A percentile compares a stretch with the other conserved stretches of the same genome.
phyloP scores from a whole-genome alignment of 78 protist genomes.

The Speleostelium caveatum region DNA sequence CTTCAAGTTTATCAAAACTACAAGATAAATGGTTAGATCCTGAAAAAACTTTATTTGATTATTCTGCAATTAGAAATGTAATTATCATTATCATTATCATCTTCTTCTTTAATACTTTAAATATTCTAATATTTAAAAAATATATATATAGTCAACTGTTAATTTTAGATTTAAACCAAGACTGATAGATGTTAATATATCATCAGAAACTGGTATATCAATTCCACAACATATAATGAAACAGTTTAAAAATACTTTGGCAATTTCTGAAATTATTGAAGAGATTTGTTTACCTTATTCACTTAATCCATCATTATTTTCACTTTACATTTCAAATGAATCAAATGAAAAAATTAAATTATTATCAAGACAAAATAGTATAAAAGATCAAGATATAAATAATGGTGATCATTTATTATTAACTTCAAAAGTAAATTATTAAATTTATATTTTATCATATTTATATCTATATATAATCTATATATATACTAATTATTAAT shows the following conservation, averaged over 20 bases:
- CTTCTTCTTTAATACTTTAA: no score
- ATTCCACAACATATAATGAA: neutral
- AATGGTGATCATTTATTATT: slow-evolving; percentile 3
- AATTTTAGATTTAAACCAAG: slow-evolving; percentile 45
- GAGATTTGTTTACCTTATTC: neutral
- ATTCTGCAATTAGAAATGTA: neutral
- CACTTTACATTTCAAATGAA: slow-evolving; percentile 8
- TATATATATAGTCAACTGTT: neutral
- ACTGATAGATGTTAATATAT: neutral
- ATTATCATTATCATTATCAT: no score
- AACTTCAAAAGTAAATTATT: slow-evolving; percentile 29
- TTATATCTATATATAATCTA: no score
- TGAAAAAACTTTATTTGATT: slow-evolving; percentile 3
- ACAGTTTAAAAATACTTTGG: neutral
- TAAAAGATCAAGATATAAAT: slow-evolving; percentile 10
- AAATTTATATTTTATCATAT: no score
- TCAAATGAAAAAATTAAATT: slow-evolving; percentile 13
- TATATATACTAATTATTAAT: no score
- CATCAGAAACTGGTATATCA: slow-evolving; percentile 18
- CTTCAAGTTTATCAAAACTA: neutral
- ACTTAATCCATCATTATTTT: neutral
- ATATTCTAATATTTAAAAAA: no score
- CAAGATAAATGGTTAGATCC: slow-evolving; percentile 20
- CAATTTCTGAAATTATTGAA: slow-evolving; percentile 31
- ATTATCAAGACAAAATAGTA: slow-evolving; percentile 19